Evolutionary conservation across 2,329 filamentous ascomycete species (phyloP), one percentile per base, ranked within the genome.

Genomic region (Fusarium sp.): DNA sequence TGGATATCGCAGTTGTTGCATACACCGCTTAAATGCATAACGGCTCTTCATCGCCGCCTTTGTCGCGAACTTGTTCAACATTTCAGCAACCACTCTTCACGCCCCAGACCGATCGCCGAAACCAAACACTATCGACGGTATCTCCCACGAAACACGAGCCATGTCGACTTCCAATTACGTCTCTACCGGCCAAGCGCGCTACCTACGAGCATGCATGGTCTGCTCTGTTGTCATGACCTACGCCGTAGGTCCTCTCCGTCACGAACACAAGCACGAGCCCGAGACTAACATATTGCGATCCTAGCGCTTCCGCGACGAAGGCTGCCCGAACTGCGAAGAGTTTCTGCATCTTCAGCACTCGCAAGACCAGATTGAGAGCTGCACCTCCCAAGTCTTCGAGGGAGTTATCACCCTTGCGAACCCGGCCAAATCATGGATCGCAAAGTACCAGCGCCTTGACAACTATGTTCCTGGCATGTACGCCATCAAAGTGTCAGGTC

Each of bases 171-270:
- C 86, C 66, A 92, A 91, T 82, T 95, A 90, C 82, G 92, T 95
- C 71, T 85, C 93, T 22, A 89, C 93, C 12, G 88, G 87, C 81
- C 93, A 96, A 84, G 91, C 93, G 85, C 94, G 95, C 84, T 92
- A 94, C 82, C 90, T 97, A 77, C 95, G 96, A 84, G 96, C 96
- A 80, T 99, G 96, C 88, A 98, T 99, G 95, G 94, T 98, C 77
- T 99, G 96, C 90, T 96, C 94, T 62, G 93, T 98, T 81, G 94
- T 98, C 75, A 94, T 96, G 87, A 92, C 93, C 70, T 91, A 92
- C 80, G 88, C 88, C 75, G 93, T 95, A 86, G 77, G 89, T 82
- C 56, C 61, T 44, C 50, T 53, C 59, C 26, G 45, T 45, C 54
- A 32, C 54, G 56, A 22, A 55, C 13, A 6, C 36, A n/a, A 38